Percentiles rank a stretch among this genome's conserved stretches.
Evolutionary conservation across 2,329 filamentous ascomycete species (phyloP).

Genomic region (Xylariaceae sp.): DNA sequence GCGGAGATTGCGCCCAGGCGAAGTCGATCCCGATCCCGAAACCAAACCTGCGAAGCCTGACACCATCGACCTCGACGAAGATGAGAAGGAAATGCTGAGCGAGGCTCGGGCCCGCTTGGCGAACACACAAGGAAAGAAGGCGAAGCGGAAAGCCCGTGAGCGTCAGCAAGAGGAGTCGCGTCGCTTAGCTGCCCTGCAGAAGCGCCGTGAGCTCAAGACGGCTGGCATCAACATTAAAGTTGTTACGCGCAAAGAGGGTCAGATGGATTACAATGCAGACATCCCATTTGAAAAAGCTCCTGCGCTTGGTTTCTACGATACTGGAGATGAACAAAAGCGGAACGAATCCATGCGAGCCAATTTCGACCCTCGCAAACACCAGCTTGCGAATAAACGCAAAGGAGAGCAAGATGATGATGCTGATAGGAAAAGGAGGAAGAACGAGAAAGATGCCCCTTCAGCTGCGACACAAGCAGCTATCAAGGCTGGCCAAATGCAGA

Average conservation of each 20-base stretch:
- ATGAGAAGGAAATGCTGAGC: constrained; percentile 99
- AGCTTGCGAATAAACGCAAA: constrained; percentile 90
- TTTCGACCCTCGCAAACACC: constrained; percentile 93
- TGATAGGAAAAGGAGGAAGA: constrained; percentile 84
- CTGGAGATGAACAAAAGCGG: constrained; percentile 75
- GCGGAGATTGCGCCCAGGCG: constrained; percentile 83
- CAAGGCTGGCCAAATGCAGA: constrained; percentile 93
- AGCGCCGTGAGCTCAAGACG: constrained; percentile 94
- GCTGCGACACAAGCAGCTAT: constrained; percentile 85
- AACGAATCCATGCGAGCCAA: constrained; percentile 86
- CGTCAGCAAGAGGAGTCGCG: constrained; percentile 94
- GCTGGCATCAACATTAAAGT: constrained; percentile 99
- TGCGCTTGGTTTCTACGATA: constrained; percentile 91
- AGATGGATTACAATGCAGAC: constrained; percentile 99
- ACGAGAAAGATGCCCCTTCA: constrained; percentile 81
- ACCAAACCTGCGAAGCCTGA: constrained; percentile 94
- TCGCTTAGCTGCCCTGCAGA: constrained; percentile 87
- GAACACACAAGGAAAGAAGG: constrained; percentile 99
- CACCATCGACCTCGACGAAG: constrained; percentile 97
- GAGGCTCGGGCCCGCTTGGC: constrained; percentile 95
- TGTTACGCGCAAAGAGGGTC: constrained; percentile 85
- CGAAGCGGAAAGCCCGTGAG: constrained; percentile 95
- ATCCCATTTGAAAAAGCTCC: constrained; percentile 97
- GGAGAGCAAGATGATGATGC: constrained; percentile 86
- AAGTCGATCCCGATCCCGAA: constrained; percentile 96